Percentiles rank a stretch among this genome's conserved stretches.
Evolutionary conservation across 495 filamentous ascomycete genomes (phyloP).

Genomic region (Pseudomonodictys pantanalensis): DNA sequence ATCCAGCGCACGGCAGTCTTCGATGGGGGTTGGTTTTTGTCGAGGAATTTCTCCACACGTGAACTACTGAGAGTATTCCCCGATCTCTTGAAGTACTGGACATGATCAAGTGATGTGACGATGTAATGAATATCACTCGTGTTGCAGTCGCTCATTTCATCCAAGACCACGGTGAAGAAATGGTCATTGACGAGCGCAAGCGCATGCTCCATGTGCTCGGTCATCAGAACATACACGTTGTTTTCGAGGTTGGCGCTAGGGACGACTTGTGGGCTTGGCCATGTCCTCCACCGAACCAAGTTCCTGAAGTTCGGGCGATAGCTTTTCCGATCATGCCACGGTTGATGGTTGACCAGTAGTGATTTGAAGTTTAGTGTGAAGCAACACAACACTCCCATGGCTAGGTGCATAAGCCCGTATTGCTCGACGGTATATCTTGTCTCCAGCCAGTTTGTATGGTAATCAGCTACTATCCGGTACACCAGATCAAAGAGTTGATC

Average conservation of each 20-base stretch:
- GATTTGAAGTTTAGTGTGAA: slow-evolving; percentile 6
- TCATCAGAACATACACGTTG: not conserved
- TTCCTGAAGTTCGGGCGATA: not conserved
- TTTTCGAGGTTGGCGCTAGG: not conserved
- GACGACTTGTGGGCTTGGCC: not conserved
- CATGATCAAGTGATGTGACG: not conserved
- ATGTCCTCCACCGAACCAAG: slow-evolving; percentile 1
- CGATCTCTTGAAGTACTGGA: slow-evolving; percentile 1
- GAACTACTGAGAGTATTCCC: not conserved
- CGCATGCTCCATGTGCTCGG: not conserved
- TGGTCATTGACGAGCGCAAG: not conserved
- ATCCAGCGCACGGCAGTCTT: not conserved
- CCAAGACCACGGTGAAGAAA: not conserved
- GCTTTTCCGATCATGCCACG: not conserved
- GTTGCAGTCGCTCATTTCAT: not conserved
- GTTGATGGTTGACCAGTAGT: not conserved
- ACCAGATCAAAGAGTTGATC: slow-evolving; percentile 3
- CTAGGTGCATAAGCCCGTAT: not conserved
- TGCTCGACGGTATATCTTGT: not conserved
- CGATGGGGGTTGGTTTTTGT: not conserved
- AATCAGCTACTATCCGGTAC: slow-evolving; percentile 6
- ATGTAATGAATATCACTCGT: not conserved
- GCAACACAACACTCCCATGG: not conserved
- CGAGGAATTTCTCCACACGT: not conserved
- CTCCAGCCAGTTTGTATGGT: not conserved